A percentile compares a stretch with the other conserved stretches of the same genome.
phyloP scores from a whole-genome alignment of 306 rosid species.

The Cicer yamashitae region DNA sequence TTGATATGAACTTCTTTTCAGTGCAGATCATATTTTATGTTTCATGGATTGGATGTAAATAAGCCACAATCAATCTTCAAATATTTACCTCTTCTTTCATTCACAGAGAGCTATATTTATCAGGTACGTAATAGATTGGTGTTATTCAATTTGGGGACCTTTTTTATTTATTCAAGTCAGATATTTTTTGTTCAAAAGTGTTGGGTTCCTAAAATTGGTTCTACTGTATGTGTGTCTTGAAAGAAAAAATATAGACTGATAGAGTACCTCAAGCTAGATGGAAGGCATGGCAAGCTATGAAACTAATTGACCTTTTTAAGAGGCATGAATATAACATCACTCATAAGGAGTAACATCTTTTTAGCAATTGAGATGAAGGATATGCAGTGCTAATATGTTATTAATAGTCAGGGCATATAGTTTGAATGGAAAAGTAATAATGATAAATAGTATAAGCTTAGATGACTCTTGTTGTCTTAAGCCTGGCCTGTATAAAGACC shows the following conservation, averaged over 20 bases:
- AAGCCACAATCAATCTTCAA: constrained; percentile 72
- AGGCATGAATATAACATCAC: background rate
- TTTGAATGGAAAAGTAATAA: constrained; percentile 24
- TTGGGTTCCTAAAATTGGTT: constrained; percentile 14
- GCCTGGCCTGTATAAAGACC: constrained; percentile 27
- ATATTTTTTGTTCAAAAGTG: background rate
- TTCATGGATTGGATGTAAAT: constrained; percentile 84
- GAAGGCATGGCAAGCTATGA: constrained; percentile 23
- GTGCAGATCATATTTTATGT: constrained; percentile 98
- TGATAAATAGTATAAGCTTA: background rate
- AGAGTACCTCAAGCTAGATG: constrained; percentile 29
- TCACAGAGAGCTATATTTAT: constrained; percentile 88
- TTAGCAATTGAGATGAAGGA: constrained; percentile 17
- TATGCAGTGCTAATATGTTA: constrained; percentile 22
- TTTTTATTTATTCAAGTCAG: constrained; percentile 20
- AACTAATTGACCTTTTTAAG: constrained; percentile 14
- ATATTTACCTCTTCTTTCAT: constrained; percentile 78
- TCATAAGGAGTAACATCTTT: constrained; percentile 6
- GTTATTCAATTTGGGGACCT: constrained; percentile 28
- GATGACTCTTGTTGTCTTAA: constrained; percentile 26
- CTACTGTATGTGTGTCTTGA: constrained; percentile 28
- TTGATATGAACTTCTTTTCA: constrained; percentile 49
- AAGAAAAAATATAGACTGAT: constrained; percentile 1
- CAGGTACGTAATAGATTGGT: constrained; percentile 63
- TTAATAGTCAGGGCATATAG: constrained; percentile 6